Evolutionary conservation across 495 filamentous ascomycete species (phyloP).

Genomic region (Clavariopsis aquatica): DNA sequence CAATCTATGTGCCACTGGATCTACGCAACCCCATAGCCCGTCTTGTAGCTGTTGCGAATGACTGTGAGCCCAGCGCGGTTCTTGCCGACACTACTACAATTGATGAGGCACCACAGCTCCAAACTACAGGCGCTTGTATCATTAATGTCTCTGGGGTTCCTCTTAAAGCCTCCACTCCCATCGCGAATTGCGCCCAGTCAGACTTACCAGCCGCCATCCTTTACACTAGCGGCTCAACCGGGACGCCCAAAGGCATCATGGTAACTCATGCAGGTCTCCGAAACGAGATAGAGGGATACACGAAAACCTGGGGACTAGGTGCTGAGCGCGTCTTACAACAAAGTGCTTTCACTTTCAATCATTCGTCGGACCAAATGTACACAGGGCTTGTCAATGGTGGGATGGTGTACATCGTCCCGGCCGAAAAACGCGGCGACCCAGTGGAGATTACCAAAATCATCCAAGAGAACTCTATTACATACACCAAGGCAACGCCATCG

Average conservation of each 20-base stretch:
- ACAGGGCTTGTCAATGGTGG: background rate
- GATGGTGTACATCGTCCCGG: background rate
- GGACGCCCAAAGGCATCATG: background rate
- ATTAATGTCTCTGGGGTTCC: conserved; percentile 7
- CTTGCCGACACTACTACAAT: conserved; percentile 10
- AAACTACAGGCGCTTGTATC: background rate
- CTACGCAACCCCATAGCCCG: conserved; percentile 43
- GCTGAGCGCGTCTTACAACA: background rate
- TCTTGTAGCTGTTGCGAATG: conserved; percentile 39
- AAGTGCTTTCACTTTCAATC: background rate
- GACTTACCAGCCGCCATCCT: background rate
- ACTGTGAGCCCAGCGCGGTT: background rate
- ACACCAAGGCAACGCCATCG: background rate
- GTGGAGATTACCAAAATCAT: background rate
- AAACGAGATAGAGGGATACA: background rate
- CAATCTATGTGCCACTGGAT: conserved; percentile 58
- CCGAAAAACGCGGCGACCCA: background rate
- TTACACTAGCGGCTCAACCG: background rate
- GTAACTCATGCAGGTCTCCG: background rate
- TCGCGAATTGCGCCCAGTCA: background rate
- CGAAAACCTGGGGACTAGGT: background rate
- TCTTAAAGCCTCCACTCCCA: background rate
- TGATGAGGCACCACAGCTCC: conserved; percentile 25
- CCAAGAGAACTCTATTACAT: background rate
- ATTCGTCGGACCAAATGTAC: background rate